A percentile compares a stretch with the other conserved stretches of the same genome.
Evolutionary conservation across 352 stramenopile genomes (phyloP).

Genomic region (Blastocystis sp.): DNA sequence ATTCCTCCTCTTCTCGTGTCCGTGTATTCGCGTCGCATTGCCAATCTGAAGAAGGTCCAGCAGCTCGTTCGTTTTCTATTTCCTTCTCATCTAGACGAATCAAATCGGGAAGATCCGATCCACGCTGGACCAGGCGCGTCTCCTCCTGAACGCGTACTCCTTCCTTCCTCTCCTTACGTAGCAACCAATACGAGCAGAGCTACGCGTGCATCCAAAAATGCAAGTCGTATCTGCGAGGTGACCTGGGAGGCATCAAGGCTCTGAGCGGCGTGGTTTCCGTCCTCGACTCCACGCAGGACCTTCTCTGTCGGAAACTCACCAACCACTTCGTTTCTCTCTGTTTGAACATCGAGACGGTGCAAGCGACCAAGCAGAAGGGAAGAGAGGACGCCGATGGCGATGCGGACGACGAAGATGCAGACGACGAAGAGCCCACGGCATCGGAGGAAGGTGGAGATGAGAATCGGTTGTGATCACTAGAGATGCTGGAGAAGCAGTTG

Average conservation of each 20-base stretch:
- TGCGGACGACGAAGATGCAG: neutral
- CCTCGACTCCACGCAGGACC: constrained; percentile 3
- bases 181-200: neutral
- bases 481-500: neutral
- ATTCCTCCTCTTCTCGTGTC: constrained; percentile 21
- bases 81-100: neutral
- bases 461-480: neutral
- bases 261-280: constrained; percentile 14
- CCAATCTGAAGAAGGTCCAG: constrained; percentile 19
- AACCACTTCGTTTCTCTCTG: constrained; percentile 13
- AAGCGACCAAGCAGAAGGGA: neutral
- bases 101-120: constrained; percentile 11
- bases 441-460: neutral
- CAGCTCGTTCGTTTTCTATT: neutral
- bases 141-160: neutral
- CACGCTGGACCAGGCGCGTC: neutral
- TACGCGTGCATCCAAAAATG: constrained; percentile 24
- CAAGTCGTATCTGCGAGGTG: neutral
- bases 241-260: constrained; percentile 5
- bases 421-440: too few relatives aligned
- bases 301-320: neutral
- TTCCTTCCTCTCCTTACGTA: neutral
- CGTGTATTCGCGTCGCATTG: neutral
- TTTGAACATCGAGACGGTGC: neutral
- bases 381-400: neutral